Conservation (phyloP, 1,139 yeast genomes). For the Scheffersomyces titani region DNA sequence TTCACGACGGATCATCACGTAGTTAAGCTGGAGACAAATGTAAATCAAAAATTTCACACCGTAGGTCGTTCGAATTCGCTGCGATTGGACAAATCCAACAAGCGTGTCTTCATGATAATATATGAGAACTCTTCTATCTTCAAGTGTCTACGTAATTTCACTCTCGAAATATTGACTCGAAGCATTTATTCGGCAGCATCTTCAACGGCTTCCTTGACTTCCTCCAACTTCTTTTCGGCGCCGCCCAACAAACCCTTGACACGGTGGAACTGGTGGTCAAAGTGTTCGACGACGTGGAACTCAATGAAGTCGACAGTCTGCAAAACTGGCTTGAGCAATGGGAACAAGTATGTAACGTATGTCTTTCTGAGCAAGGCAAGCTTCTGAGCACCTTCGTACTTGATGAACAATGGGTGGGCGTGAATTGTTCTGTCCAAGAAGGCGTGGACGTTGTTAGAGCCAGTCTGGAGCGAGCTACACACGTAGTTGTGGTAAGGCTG, state of each 20-base stretch:
- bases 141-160: not conserved
- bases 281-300: slow-evolving; percentile 23
- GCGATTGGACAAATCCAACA: not conserved
- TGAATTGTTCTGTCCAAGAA: slow-evolving; percentile 40
- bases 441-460: slow-evolving; percentile 25
- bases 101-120: not conserved
- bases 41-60: not conserved
- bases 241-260: slow-evolving; percentile 8
- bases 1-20: not conserved
- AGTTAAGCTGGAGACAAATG: not conserved
- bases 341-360: slow-evolving; percentile 25
- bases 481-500: slow-evolving; percentile 34
- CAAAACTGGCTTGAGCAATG: slow-evolving; percentile 30
- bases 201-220: not conserved
- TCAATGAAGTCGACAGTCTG: slow-evolving; percentile 35
- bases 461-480: slow-evolving; percentile 37
- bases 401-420: slow-evolving; percentile 36
- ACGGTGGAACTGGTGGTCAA: slow-evolving; percentile 15
- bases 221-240: not conserved
- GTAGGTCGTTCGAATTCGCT: not conserved
- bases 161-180: not conserved
- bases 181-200: not conserved
- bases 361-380: slow-evolving; percentile 18
- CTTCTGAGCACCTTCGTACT: slow-evolving; percentile 35
- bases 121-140: not conserved